phyloP scores from a whole-genome alignment of 2,329 filamentous ascomycete genomes.

The Alternaria atra region DNA sequence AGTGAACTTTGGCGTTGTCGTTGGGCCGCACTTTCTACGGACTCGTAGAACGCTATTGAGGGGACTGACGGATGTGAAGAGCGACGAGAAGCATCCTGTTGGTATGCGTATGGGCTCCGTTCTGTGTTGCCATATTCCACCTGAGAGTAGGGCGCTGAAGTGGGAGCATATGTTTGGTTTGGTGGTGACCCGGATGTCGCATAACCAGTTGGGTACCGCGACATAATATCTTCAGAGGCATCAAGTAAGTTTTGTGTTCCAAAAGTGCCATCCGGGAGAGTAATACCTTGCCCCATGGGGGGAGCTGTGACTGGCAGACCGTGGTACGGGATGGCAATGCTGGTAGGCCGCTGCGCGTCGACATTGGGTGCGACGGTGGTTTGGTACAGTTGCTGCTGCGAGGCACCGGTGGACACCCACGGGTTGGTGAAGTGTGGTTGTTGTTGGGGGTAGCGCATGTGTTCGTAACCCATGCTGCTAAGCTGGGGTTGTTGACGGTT shows the following conservation, averaged over 20 bases:
- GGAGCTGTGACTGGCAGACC: slow-evolving; percentile 77
- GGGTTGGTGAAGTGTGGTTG: slow-evolving; percentile 86
- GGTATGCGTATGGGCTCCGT: slow-evolving; percentile 65
- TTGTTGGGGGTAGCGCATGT: slow-evolving; percentile 71
- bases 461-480: slow-evolving; percentile 79
- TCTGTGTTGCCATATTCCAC: slow-evolving; percentile 72
- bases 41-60: slow-evolving; percentile 61
- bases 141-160: slow-evolving; percentile 75
- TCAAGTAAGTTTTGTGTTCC: slow-evolving; percentile 74
- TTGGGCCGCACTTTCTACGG: slow-evolving; percentile 51
- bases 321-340: slow-evolving; percentile 76
- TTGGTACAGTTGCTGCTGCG: slow-evolving; percentile 70
- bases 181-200: slow-evolving; percentile 75
- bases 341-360: slow-evolving; percentile 62
- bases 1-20: slow-evolving; percentile 67
- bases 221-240: slow-evolving; percentile 78
- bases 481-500: slow-evolving; percentile 76
- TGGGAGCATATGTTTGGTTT: slow-evolving; percentile 72
- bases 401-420: slow-evolving; percentile 72
- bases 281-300: slow-evolving; percentile 74
- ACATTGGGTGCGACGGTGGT: slow-evolving; percentile 69
- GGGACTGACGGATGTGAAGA: slow-evolving; percentile 85
- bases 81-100: slow-evolving; percentile 68
- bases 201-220: slow-evolving; percentile 74
- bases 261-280: slow-evolving; percentile 69